phyloP scores from a whole-genome alignment of 805 yeast genomes.

The Candida broadrunensis region DNA sequence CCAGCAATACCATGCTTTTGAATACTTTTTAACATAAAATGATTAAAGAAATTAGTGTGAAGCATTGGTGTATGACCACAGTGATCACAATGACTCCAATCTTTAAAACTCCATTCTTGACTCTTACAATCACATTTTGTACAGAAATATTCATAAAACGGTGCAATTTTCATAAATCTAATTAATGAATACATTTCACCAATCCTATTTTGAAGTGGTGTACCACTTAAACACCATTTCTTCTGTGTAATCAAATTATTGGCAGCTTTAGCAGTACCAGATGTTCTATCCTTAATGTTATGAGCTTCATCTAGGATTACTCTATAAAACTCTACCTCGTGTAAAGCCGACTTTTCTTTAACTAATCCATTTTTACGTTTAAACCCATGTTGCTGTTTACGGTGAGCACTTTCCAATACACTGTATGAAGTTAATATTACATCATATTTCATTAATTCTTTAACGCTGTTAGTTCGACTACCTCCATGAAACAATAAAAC shows the following conservation, averaged over 20 bases:
- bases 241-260: constrained; percentile 67
- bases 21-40: constrained; percentile 90
- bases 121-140: constrained; percentile 88
- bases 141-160: constrained; percentile 88
- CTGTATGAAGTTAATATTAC: constrained; percentile 91
- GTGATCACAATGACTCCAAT: constrained; percentile 75
- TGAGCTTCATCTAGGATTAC: constrained; percentile 96
- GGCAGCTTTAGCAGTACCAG: constrained; percentile 92
- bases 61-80: constrained; percentile 95
- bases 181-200: constrained; percentile 95
- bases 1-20: constrained; percentile 81
- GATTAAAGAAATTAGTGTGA: constrained; percentile 93
- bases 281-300: constrained; percentile 90
- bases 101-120: constrained; percentile 79
- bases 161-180: constrained; percentile 77
- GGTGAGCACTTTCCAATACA: constrained; percentile 79
- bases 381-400: constrained; percentile 84
- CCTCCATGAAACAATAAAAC: constrained; percentile 85
- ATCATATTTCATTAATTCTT: constrained; percentile 62
- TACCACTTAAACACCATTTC: constrained; percentile 92
- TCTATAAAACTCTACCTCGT: constrained; percentile 71
- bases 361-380: constrained; percentile 66
- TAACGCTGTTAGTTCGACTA: constrained; percentile 56
- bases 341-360: constrained; percentile 75
- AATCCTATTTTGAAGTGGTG: constrained; percentile 93